A percentile compares a stretch with the other conserved stretches of the same genome.
Conservation (phyloP, 2,329 filamentous ascomycete genomes). For the Cladorrhinum sp. region DNA sequence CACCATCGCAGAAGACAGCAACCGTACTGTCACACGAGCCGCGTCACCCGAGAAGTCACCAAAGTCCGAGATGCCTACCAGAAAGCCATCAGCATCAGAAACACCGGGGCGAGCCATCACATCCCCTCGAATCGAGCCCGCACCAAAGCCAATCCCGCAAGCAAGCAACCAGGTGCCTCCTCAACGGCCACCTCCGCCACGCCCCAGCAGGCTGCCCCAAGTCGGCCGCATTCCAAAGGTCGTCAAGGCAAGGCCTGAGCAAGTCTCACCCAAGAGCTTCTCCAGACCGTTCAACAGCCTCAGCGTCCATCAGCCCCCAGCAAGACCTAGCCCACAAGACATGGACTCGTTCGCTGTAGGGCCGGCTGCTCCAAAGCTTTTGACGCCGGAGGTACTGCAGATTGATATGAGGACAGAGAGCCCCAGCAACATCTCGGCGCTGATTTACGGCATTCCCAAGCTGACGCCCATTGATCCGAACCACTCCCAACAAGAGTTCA, state of each 20-base stretch:
- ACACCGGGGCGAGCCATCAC: neutral
- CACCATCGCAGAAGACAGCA: neutral
- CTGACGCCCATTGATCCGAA: conserved; percentile 32
- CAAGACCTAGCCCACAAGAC: conserved; percentile 30
- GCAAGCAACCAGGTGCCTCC: neutral
- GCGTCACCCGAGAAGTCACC: neutral
- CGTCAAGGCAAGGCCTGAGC: conserved; percentile 64
- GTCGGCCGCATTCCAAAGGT: conserved; percentile 85
- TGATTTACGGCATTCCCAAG: conserved; percentile 31
- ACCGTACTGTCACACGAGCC: neutral
- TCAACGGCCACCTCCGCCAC: conserved; percentile 23
- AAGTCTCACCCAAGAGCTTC: conserved; percentile 73
- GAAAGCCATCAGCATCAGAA: neutral
- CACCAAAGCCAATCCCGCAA: neutral
- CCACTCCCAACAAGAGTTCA: conserved; percentile 57
- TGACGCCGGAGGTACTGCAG: conserved; percentile 39
- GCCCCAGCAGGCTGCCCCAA: conserved; percentile 68
- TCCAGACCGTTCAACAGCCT: conserved; percentile 72
- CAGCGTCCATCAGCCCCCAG: conserved; percentile 43
- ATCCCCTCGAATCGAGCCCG: neutral
- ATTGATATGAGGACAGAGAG: conserved; percentile 37
- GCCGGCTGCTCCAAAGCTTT: conserved; percentile 42
- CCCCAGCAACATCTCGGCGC: conserved; percentile 32
- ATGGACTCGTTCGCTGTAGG: conserved; percentile 47
- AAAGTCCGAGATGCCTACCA: neutral